A percentile compares a stretch with the other conserved stretches of the same genome.
These are phyloP conservation scores for Suillus bovinus DNA, from an alignment of 768 basidiomycete genomes.

Conservation along the genomic window DNA sequence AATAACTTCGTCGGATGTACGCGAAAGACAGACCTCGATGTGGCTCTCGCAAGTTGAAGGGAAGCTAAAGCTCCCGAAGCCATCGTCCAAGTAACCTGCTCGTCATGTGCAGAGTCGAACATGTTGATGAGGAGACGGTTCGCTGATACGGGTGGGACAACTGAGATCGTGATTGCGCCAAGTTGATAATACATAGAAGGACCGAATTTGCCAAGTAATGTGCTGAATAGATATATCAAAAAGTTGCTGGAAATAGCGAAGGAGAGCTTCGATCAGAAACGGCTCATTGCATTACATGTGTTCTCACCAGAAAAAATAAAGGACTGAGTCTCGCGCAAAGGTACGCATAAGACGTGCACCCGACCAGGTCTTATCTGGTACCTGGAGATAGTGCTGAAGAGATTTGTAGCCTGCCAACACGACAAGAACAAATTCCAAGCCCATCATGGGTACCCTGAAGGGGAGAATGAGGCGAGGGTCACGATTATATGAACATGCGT, in stretches of 20 bases:
- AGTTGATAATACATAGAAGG: constrained; percentile 7
- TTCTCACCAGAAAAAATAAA: constrained; percentile 11
- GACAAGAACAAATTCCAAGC: constrained; percentile 11
- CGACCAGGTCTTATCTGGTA: constrained; percentile 11
- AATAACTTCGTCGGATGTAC: background rate
- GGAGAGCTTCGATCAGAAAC: background rate
- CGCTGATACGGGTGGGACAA: constrained; percentile 5
- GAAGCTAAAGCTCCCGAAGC: no score
- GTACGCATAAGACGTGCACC: constrained; percentile 9
- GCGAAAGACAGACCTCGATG: background rate
- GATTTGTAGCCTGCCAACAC: constrained; percentile 11
- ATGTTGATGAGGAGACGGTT: constrained; percentile 4
- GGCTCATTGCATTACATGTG: background rate
- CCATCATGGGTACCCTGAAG: constrained; percentile 10
- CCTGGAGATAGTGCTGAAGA: constrained; percentile 8
- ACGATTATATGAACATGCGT: background rate
- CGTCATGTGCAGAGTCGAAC: background rate
- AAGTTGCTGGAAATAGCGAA: constrained; percentile 6
- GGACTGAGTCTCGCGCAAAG: constrained; percentile 11
- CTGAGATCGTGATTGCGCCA: constrained; percentile 8
- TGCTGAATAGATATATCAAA: constrained; percentile 10
- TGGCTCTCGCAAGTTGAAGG: background rate
- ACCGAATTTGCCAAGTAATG: constrained; percentile 3
- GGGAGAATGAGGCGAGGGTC: background rate
- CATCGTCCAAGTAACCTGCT: background rate